These are phyloP conservation scores for Cyclostephanos tholiformis DNA, from an alignment of 108 stramenopile genomes.

Conservation along the genomic window DNA sequence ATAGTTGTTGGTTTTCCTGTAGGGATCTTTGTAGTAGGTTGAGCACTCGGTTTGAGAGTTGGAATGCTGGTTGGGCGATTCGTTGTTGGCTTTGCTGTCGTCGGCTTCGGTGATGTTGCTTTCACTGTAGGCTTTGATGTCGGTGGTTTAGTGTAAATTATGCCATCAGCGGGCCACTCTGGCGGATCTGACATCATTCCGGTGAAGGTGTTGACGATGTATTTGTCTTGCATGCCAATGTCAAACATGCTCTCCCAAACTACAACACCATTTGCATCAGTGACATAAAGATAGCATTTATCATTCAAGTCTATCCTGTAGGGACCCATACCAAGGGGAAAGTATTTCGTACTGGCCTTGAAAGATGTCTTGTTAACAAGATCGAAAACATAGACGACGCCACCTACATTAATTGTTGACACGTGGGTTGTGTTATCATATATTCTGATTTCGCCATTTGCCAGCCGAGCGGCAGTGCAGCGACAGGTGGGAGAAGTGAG, in stretches of 20 bases:
- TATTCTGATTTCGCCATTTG: neutral
- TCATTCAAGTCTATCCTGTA: constrained; percentile 1
- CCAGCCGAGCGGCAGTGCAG: neutral
- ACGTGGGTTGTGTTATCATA: neutral
- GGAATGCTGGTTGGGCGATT: neutral
- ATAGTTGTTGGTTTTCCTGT: neutral
- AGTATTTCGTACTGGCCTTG: neutral
- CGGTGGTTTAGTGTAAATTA: neutral
- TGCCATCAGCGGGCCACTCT: neutral
- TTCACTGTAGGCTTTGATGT: neutral
- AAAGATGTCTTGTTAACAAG: neutral
- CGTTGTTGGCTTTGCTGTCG: neutral
- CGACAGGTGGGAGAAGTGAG: neutral
- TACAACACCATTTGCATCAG: neutral
- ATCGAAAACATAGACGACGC: neutral
- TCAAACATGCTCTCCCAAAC: constrained; percentile 2
- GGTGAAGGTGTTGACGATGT: neutral
- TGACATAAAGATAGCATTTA: constrained; percentile 10
- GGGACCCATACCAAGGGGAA: neutral
- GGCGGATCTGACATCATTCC: neutral
- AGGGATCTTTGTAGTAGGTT: neutral
- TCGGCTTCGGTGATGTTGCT: neutral
- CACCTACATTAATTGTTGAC: neutral
- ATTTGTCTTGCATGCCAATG: neutral
- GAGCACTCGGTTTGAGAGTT: neutral